phyloP scores from a whole-genome alignment of 2,329 filamentous ascomycete genomes.

The Emmonsiellopsis sp. region DNA sequence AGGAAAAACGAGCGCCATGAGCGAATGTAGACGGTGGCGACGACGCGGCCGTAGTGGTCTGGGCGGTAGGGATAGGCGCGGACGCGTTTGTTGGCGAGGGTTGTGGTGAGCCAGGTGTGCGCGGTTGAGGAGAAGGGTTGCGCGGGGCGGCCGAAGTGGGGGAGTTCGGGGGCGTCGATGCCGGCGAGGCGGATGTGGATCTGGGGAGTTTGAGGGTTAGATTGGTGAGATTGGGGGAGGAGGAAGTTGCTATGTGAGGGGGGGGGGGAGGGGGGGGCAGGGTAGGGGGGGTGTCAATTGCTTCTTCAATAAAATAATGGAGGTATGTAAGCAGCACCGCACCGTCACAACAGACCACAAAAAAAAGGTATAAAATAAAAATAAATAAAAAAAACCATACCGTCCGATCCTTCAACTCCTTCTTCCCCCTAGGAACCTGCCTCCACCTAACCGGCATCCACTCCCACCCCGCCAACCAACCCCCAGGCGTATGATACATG shows the following conservation, averaged over 20 bases:
- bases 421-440: constrained; percentile 58
- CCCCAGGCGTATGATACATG: constrained; percentile 90
- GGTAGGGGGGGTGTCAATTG: background rate
- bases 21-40: constrained; percentile 73
- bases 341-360: no score
- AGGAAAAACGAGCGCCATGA: constrained; percentile 36
- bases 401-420: constrained; percentile 65
- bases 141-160: constrained; percentile 81
- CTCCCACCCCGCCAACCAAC: constrained; percentile 79
- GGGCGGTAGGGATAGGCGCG: constrained; percentile 72
- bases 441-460: constrained; percentile 58
- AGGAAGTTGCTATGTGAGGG: background rate
- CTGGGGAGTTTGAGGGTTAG: constrained; percentile 21
- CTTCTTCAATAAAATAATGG: no score
- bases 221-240: background rate
- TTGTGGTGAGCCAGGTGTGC: constrained; percentile 59
- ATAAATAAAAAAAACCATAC: constrained; percentile 38
- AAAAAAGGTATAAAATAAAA: background rate
- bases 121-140: constrained; percentile 81
- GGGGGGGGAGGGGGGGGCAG: background rate
- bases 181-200: constrained; percentile 85
- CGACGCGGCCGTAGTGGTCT: constrained; percentile 88
- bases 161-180: constrained; percentile 82
- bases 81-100: constrained; percentile 63
- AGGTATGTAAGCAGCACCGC: no score